Percentiles rank a stretch among this genome's conserved stretches.
Evolutionary conservation across 306 rosid genomes (phyloP).

Genomic region (Argentina anserina): DNA sequence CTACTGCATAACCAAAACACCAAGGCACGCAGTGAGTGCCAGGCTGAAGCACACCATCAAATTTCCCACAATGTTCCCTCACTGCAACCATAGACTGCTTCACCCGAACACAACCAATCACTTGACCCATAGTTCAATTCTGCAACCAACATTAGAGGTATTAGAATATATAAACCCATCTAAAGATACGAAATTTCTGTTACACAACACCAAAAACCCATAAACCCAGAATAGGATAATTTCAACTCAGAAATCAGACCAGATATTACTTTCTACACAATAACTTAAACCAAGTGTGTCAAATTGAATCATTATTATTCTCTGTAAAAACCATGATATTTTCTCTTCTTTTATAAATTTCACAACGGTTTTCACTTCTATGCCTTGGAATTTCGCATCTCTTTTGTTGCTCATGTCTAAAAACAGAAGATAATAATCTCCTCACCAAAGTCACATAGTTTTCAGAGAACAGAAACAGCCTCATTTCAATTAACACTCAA

Average conservation of each 20-base stretch:
- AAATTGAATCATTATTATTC: too few species aligned
- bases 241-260: background rate
- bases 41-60: conserved; percentile 47
- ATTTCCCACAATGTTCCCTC: conserved; percentile 60
- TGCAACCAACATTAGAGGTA: background rate
- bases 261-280: background rate
- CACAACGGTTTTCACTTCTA: too few species aligned
- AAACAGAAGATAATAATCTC: background rate
- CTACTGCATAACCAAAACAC: conserved; percentile 55
- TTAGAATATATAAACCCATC: background rate
- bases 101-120: conserved; percentile 50
- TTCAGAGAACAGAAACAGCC: background rate
- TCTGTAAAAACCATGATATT: too few species aligned
- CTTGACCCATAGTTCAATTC: conserved; percentile 61
- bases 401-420: background rate
- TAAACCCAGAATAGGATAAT: background rate
- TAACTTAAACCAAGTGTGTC: too few species aligned
- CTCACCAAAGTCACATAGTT: background rate
- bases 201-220: background rate
- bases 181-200: background rate
- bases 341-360: background rate
- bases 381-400: too few species aligned
- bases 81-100: conserved; percentile 65
- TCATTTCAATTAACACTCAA: too few species aligned
- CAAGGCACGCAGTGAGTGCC: conserved; percentile 75